A percentile compares a stretch with the other conserved stretches of the same genome.
These are phyloP conservation scores for Bryopsis sp. DNA, from an alignment of 139 green algal species.

Conservation along the genomic window DNA sequence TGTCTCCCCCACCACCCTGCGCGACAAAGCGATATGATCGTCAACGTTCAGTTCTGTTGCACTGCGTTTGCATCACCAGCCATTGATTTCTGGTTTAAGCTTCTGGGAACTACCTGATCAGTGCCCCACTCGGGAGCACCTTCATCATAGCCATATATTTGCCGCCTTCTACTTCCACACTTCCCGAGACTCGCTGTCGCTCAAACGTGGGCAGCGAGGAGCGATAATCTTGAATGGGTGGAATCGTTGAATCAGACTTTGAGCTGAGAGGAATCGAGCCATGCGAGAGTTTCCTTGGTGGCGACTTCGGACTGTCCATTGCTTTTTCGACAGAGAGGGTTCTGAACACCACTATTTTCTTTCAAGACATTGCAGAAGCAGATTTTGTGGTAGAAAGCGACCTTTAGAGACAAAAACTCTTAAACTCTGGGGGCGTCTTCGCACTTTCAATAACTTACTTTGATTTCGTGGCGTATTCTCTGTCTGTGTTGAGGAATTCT, in stretches of 20 bases:
- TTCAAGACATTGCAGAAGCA: background rate
- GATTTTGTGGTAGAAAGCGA: too few species aligned
- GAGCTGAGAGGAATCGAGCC: too few species aligned
- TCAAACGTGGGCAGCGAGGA: constrained; percentile 1
- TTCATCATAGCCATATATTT: constrained; percentile 20
- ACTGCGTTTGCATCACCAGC: too few species aligned
- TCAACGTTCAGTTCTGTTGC: too few species aligned
- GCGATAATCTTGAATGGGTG: too few species aligned
- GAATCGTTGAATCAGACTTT: too few species aligned
- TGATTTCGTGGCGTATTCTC: background rate
- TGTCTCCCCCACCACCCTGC: constrained; percentile 14
- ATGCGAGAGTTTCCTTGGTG: too few species aligned
- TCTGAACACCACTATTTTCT: background rate
- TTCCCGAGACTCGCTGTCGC: background rate
- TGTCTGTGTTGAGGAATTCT: background rate
- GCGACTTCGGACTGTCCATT: too few species aligned
- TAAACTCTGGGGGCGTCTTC: too few species aligned
- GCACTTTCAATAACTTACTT: background rate
- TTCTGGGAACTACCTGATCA: constrained; percentile 8
- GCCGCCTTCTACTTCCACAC: constrained; percentile 9
- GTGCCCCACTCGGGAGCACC: constrained; percentile 7
- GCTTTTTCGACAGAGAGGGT: background rate
- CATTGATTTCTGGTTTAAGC: too few species aligned
- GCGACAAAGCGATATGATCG: background rate
- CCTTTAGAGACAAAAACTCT: background rate